Percentiles rank a stretch among this genome's conserved stretches.
These are phyloP conservation scores for Suillus subaureus DNA, from an alignment of 768 basidiomycete species.

Conservation along the genomic window DNA sequence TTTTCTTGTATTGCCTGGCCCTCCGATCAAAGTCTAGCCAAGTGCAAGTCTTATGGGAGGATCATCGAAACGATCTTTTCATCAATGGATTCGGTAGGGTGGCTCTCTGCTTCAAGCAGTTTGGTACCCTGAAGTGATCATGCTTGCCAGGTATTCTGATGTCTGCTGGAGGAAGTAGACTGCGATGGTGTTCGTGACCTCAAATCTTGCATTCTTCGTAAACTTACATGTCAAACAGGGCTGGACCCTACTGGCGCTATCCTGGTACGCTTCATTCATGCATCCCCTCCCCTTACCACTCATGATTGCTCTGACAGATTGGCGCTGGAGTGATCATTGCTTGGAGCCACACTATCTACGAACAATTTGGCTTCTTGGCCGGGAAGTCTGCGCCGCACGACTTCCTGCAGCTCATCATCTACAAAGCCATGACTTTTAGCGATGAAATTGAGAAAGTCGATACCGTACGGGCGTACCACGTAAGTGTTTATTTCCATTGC, in stretches of 20 bases:
- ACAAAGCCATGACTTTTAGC: conserved; percentile 88
- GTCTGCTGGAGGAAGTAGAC: conserved; percentile 80
- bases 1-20: conserved; percentile 87
- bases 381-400: conserved; percentile 92
- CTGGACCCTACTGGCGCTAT: conserved; percentile 81
- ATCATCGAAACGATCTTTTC: conserved; percentile 92
- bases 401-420: conserved; percentile 87
- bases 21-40: conserved; percentile 85
- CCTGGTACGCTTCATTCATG: conserved; percentile 50
- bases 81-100: conserved; percentile 73
- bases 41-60: conserved; percentile 95
- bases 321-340: conserved; percentile 75
- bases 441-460: conserved; percentile 86
- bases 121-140: conserved; percentile 3
- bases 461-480: conserved; percentile 92
- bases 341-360: conserved; percentile 77
- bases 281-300: not conserved
- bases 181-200: conserved; percentile 72
- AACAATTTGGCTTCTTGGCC: conserved; percentile 83
- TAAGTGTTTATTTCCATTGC: conserved; percentile 35
- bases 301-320: conserved; percentile 50
- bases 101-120: not conserved
- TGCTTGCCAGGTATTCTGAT: conserved; percentile 66
- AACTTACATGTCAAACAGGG: conserved; percentile 39
- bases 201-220: conserved; percentile 5